Evolutionary conservation across 345 rosid genomes (phyloP), one percentile per base, ranked within the genome.

Genomic region (Geranium rotundifolium): DNA sequence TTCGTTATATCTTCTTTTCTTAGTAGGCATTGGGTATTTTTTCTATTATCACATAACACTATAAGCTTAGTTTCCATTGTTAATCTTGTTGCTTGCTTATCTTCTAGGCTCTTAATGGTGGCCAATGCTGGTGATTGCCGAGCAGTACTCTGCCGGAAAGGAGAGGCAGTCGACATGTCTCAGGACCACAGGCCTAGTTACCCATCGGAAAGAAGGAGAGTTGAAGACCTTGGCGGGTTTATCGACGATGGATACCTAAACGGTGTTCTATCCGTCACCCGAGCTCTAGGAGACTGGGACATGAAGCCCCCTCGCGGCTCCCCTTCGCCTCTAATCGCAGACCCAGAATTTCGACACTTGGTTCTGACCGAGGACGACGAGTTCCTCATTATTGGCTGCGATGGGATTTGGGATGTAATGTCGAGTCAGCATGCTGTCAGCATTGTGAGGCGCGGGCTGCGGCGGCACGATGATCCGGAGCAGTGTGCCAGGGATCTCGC

Each of bases 271-370:
- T 86, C 95, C 8, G 95, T 89, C 37, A 80, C 91, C 1, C 84
- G 96, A 72, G 96, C 96, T 12, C 73, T 89, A 7, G 98, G 98
- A 0, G 96, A 91, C 61, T 91, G 98, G 98, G 89, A 91, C 76
- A 79, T 84, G 89, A 91, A 91, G 76, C 64, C 63, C 34, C 85
- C 83, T 1, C 75, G 65, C 5, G 88, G 83, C 16, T 74, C 83
- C n/a, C 69, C 79, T 34, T 86, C 95, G 2, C 97, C 96, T 19
- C 88, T 92, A 14, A 85, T 82, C 0, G 73, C 95, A 0, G 96
- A 89, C 65, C 98, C 98, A 0, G 95, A 92, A 64, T 76, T 89
- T 67, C 72, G 39, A 20, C 88, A 75, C 65, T 60, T 77, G 64
- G 76, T 74, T 18, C 63, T 92, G 14, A n/a, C n/a, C n/a, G n/a